phyloP scores from a whole-genome alignment of 164 flowering plant genomes.

The Euptelea pleiosperma region DNA sequence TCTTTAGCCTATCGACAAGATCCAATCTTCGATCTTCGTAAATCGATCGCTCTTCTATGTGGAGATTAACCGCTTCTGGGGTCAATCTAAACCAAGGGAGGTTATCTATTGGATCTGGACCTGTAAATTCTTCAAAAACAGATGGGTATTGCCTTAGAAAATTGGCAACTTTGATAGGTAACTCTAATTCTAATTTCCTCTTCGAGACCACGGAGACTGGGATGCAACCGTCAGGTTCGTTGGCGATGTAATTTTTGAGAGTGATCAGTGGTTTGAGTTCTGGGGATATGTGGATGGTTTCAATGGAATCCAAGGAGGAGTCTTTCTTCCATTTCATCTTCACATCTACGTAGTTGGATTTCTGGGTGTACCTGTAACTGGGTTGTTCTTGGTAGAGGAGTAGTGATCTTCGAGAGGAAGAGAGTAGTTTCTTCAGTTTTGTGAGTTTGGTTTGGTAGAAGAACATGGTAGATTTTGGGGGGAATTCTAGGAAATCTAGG shows the following conservation, averaged over 20 bases:
- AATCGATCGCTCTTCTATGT: conserved; percentile 49
- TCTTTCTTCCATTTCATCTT: conserved; percentile 93
- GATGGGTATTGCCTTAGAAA: conserved; percentile 75
- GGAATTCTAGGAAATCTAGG: not conserved
- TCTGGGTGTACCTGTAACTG: conserved; percentile 30
- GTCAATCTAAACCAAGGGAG: conserved; percentile 88
- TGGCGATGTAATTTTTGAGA: conserved; percentile 52
- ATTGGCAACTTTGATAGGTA: conserved; percentile 57
- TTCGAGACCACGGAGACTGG: conserved; percentile 75
- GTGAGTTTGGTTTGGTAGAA: conserved; percentile 2
- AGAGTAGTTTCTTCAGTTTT: conserved; percentile 9
- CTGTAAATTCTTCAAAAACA: conserved; percentile 71
- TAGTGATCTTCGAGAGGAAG: not conserved
- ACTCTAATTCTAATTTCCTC: conserved; percentile 42
- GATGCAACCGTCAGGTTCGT: conserved; percentile 47
- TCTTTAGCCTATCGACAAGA: conserved; percentile 51
- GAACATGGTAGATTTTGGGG: not conserved
- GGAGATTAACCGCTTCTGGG: conserved; percentile 51
- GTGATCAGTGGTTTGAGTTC: conserved; percentile 56
- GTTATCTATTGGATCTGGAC: conserved; percentile 52
- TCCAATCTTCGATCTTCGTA: conserved; percentile 38
- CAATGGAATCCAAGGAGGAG: conserved; percentile 55
- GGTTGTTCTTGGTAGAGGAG: conserved; percentile 7
- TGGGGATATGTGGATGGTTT: conserved; percentile 45
- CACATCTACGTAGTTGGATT: conserved; percentile 58